Evolutionary conservation across 225 moss, liverwort and hornwort genomes (phyloP), one percentile per base, ranked within the genome.

Genomic region (Marchantia paleacea): DNA sequence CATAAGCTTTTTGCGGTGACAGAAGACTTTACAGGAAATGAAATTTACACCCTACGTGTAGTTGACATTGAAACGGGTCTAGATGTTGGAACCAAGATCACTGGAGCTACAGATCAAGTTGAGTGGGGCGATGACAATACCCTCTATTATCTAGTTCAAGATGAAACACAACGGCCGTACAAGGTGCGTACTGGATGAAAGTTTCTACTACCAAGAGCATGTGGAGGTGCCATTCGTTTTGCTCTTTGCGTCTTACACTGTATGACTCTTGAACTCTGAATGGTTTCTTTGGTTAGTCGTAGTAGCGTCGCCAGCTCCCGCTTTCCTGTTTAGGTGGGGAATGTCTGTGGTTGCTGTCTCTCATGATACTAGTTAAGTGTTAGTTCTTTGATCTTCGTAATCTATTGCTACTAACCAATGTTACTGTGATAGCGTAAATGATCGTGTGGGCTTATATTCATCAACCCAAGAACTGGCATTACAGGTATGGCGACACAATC

Each of bases 401-500:
- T 6, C 6, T 58, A 0, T 58, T 58, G 18, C 18, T 60, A 60
- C 19, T 39, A 2, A 5, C 39, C 39, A 39, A 39, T 39, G 39
- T 39, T 39, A 39, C 39, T 39, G 39, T 5, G 5, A 39, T 39
- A 39, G 39, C 39, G 5, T 39, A 39, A 8, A 55, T 25, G 31
- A 12, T 55, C 30, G 16, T 50, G 39, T 55, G 60, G 54, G 5
- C 12, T 19, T 28, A 61, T 12, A 52, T 16, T 15, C 26, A n/a
- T n/a, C n/a, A 83, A 52, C 0, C 57, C 52, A 78, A 82, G 71
- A 30, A 68, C 69, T 24, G 39, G 76, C 61, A 78, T 72, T 81
- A 80, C 81, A 95, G 95, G 91, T 92, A 69, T 97, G 94, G 94
- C 85, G 84, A 69, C 97, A 97, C 84, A 93, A 87, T 75, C 63